Percentiles rank a stretch among this genome's conserved stretches.
Conservation (phyloP, 257 asterid genomes). For the Oldenlandia corymbosa region DNA sequence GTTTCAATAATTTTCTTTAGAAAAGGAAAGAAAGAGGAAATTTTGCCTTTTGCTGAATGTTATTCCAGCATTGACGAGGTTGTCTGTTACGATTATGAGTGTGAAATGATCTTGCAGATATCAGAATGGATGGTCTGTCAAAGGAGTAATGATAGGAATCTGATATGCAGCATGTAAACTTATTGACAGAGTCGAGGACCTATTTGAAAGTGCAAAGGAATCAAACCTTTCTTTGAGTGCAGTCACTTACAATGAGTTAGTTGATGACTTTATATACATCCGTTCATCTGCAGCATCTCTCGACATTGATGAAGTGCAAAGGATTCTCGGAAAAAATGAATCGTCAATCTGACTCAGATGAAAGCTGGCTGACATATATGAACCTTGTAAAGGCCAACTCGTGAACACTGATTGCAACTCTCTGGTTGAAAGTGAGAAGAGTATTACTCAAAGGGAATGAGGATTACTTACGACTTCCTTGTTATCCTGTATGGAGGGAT, state of each 20-base stretch:
- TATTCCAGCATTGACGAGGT: constrained; percentile 4
- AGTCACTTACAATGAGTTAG: constrained; percentile 82
- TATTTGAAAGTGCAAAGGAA: constrained; percentile 49
- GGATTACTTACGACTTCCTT: constrained; percentile 80
- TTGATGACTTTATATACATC: constrained; percentile 85
- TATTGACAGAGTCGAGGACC: constrained; percentile 61
- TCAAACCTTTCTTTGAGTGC: constrained; percentile 56
- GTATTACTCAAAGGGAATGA: constrained; percentile 67
- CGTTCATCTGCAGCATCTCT: constrained; percentile 77
- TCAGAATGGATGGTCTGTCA: constrained; percentile 91
- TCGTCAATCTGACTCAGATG: constrained; percentile 38
- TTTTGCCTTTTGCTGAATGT: not conserved
- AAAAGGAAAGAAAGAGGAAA: not conserved
- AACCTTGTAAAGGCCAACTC: constrained; percentile 57
- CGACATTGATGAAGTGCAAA: constrained; percentile 52
- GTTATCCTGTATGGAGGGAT: constrained; percentile 64
- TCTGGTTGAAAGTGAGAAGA: constrained; percentile 62
- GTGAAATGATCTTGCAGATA: constrained; percentile 46
- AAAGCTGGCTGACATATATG: constrained; percentile 58
- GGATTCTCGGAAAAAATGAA: constrained; percentile 63
- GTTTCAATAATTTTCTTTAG: not conserved
- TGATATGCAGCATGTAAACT: constrained; percentile 64
- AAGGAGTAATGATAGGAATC: constrained; percentile 45
- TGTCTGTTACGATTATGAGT: constrained; percentile 15
- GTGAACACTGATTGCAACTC: constrained; percentile 42